Conservation (phyloP, 2,329 filamentous ascomycete species). For the Juglanconis juglandina region DNA sequence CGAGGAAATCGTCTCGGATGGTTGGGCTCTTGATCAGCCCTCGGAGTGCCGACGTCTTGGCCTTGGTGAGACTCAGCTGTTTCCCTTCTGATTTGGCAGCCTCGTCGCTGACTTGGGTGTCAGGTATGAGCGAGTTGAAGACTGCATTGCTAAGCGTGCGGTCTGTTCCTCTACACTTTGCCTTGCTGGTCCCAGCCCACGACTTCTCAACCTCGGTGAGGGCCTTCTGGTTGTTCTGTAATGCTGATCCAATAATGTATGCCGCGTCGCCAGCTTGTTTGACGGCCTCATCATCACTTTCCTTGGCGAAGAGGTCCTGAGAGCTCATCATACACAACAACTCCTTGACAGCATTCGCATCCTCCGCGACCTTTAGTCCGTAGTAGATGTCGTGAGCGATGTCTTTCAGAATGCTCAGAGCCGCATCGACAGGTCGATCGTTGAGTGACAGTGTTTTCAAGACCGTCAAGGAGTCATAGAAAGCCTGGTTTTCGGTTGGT, state of each 20-base stretch:
- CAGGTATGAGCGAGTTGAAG: slow-evolving; percentile 37
- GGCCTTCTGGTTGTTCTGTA: slow-evolving; percentile 65
- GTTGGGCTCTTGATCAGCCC: slow-evolving; percentile 52
- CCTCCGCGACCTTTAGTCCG: slow-evolving; percentile 59
- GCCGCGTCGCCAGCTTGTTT: slow-evolving; percentile 47
- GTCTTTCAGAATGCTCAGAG: slow-evolving; percentile 58
- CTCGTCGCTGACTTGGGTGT: neutral
- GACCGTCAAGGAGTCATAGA: slow-evolving; percentile 45
- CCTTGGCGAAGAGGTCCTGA: slow-evolving; percentile 22
- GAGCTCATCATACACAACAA: slow-evolving; percentile 54
- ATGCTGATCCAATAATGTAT: slow-evolving; percentile 51
- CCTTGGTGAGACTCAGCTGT: slow-evolving; percentile 27
- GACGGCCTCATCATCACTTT: slow-evolving; percentile 23
- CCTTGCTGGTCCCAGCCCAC: slow-evolving; percentile 42
- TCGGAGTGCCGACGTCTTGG: slow-evolving; percentile 49
- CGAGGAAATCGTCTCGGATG: slow-evolving; percentile 55
- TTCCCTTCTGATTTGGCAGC: slow-evolving; percentile 23
- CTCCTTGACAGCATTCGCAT: slow-evolving; percentile 48
- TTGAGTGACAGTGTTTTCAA: slow-evolving; percentile 37
- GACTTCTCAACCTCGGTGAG: slow-evolving; percentile 47
- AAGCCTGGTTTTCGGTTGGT: slow-evolving; percentile 35
- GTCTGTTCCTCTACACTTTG: slow-evolving; percentile 31
- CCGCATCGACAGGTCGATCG: slow-evolving; percentile 40
- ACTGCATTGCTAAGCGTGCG: slow-evolving; percentile 34
- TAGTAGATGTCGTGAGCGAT: slow-evolving; percentile 69